Percentiles rank a stretch among this genome's conserved stretches.
phyloP scores from a whole-genome alignment of 2,329 filamentous ascomycete species.

The Dothideomycetes sp. region DNA sequence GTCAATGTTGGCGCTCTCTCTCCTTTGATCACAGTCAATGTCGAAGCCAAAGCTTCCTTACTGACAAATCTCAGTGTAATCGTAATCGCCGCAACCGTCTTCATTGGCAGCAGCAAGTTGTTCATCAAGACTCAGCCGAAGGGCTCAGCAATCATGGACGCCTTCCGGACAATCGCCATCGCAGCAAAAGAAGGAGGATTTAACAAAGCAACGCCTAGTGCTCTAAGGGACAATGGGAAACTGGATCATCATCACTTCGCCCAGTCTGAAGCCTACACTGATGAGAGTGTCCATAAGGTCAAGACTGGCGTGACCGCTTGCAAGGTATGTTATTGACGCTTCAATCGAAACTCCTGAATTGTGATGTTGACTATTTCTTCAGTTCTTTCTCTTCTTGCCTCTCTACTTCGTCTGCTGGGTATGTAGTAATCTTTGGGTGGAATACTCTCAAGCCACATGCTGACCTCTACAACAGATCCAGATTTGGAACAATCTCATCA shows the following conservation, averaged over 20 bases:
- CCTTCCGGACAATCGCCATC: background rate
- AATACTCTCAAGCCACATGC: too few relatives aligned
- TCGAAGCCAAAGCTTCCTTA: constrained; percentile 55
- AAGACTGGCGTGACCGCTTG: constrained; percentile 28
- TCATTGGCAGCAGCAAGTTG: constrained; percentile 19
- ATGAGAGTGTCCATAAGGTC: constrained; percentile 61
- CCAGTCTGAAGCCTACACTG: constrained; percentile 44
- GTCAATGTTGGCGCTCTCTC: constrained; percentile 64
- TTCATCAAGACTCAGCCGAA: constrained; percentile 19
- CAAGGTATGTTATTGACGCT: background rate
- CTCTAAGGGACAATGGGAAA: background rate
- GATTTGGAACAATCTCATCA: constrained; percentile 12
- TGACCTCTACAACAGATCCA: too few relatives aligned
- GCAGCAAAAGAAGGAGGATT: background rate
- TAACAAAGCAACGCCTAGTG: background rate
- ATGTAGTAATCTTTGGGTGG: too few relatives aligned
- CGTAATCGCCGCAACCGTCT: constrained; percentile 13
- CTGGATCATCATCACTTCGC: background rate
- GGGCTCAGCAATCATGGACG: constrained; percentile 18
- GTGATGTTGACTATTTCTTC: too few relatives aligned
- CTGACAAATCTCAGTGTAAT: background rate
- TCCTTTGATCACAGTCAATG: constrained; percentile 54
- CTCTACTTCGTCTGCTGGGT: constrained; percentile 2
- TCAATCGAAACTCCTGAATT: background rate
- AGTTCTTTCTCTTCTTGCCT: background rate